phyloP scores from a whole-genome alignment of 768 basidiomycete species.

The Kwoniella mangroviensis region DNA sequence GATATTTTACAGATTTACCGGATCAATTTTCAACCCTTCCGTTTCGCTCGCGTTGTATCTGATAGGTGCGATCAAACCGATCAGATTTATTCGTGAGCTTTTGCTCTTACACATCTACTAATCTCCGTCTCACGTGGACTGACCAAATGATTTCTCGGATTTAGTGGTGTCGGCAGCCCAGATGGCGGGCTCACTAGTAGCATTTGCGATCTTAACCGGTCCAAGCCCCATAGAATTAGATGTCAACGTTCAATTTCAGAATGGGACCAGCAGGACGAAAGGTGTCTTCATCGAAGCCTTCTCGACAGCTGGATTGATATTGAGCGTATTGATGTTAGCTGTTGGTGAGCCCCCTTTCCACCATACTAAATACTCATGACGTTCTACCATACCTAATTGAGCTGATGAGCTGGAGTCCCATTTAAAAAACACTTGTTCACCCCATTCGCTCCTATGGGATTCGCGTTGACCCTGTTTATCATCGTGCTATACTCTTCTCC shows the following conservation, averaged over 20 bases:
- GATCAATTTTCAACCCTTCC: constrained; percentile 51
- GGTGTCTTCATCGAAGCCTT: constrained; percentile 56
- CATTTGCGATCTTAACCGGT: constrained; percentile 46
- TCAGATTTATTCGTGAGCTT: constrained; percentile 46
- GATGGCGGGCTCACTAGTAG: constrained; percentile 47
- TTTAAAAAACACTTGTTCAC: constrained; percentile 42
- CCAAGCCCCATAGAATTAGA: constrained; percentile 45
- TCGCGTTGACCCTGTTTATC: constrained; percentile 48
- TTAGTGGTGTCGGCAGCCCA: constrained; percentile 40
- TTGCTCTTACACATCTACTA: not conserved
- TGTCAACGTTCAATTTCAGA: constrained; percentile 35
- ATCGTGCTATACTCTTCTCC: constrained; percentile 46
- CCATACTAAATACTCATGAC: too few species aligned
- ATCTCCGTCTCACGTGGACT: not conserved
- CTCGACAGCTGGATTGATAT: constrained; percentile 45
- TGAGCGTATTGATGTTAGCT: constrained; percentile 53
- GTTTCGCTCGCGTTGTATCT: constrained; percentile 47
- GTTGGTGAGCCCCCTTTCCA: constrained; percentile 35
- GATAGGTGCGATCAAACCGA: constrained; percentile 48
- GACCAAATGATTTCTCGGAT: not conserved
- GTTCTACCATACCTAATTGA: too few species aligned
- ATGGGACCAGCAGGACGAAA: constrained; percentile 43
- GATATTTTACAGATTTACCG: constrained; percentile 55
- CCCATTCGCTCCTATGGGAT: constrained; percentile 48
- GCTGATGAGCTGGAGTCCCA: not conserved